A percentile compares a stretch with the other conserved stretches of the same genome.
phyloP scores from a whole-genome alignment of 2,329 filamentous ascomycete species.

The Grosmannia penicillata region DNA sequence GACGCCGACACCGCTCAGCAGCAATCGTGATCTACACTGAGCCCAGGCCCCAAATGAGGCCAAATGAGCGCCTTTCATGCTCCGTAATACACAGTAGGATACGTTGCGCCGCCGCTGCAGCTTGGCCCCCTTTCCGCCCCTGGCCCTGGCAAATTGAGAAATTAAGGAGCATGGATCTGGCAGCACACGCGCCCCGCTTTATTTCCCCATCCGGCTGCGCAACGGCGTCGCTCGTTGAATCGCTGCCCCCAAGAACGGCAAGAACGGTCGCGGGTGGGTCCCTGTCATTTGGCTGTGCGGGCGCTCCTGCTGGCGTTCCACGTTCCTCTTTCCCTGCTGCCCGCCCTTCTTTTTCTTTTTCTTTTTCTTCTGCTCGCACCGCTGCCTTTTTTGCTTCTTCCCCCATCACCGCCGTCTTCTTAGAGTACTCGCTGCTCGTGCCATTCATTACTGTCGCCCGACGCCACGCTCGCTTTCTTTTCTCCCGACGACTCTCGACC shows the following conservation, averaged over 20 bases:
- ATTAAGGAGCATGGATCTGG: slow-evolving; percentile 4
- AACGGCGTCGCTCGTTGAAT: too few relatives aligned
- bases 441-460: slow-evolving; percentile 4
- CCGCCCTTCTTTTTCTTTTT: background rate
- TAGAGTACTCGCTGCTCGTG: slow-evolving; percentile 7
- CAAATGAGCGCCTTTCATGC: too few relatives aligned
- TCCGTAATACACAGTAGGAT: too few relatives aligned
- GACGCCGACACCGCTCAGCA: too few relatives aligned
- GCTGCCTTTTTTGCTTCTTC: background rate
- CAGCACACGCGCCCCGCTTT: slow-evolving; percentile 1
- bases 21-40: too few relatives aligned
- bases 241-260: too few relatives aligned
- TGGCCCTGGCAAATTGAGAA: background rate
- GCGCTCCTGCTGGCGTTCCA: background rate
- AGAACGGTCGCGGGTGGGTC: background rate
- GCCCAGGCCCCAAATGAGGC: too few relatives aligned
- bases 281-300: background rate
- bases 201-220: background rate
- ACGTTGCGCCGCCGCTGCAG: background rate
- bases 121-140: background rate
- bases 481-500: background rate
- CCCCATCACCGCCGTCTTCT: background rate
- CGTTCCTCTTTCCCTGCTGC: slow-evolving; percentile 1
- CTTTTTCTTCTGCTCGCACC: background rate
- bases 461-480: background rate